A percentile compares a stretch with the other conserved stretches of the same genome.
Evolutionary conservation across 306 rosid species (phyloP).

Genomic region (Rosa rugosa): DNA sequence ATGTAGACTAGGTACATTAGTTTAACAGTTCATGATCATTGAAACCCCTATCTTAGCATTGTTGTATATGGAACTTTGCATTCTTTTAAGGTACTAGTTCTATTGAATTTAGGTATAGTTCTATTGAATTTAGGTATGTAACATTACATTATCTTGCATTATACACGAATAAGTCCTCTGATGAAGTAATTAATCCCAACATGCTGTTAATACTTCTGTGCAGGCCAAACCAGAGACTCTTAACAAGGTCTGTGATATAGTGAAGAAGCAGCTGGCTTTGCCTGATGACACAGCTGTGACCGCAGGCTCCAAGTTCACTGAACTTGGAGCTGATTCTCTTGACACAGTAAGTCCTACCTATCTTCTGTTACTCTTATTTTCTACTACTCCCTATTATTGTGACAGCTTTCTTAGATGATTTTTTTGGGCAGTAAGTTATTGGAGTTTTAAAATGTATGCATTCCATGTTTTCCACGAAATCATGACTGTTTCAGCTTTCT

Average conservation of each 20-base stretch:
- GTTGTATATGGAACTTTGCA: not conserved
- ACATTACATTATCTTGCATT: not conserved
- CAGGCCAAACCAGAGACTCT: slow-evolving; percentile 92
- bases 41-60: not conserved
- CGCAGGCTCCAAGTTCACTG: slow-evolving; percentile 71
- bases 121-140: not conserved
- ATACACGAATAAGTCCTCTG: not conserved
- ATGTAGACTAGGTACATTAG: not conserved
- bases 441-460: not conserved
- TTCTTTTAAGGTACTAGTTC: not conserved
- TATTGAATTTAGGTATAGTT: not conserved
- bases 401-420: not conserved
- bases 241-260: slow-evolving; percentile 66
- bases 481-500: not conserved
- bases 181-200: not conserved
- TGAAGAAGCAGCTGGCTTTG: slow-evolving; percentile 88
- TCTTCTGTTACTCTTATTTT: not conserved
- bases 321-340: slow-evolving; percentile 97
- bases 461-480: not conserved
- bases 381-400: not conserved
- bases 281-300: slow-evolving; percentile 42
- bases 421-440: not conserved
- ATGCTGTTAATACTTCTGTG: slow-evolving; percentile 13
- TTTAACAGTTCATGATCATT: not conserved
- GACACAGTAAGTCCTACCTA: slow-evolving; percentile 62